phyloP scores from a whole-genome alignment of 352 stramenopile genomes.

The Globisporangium alternatum region DNA sequence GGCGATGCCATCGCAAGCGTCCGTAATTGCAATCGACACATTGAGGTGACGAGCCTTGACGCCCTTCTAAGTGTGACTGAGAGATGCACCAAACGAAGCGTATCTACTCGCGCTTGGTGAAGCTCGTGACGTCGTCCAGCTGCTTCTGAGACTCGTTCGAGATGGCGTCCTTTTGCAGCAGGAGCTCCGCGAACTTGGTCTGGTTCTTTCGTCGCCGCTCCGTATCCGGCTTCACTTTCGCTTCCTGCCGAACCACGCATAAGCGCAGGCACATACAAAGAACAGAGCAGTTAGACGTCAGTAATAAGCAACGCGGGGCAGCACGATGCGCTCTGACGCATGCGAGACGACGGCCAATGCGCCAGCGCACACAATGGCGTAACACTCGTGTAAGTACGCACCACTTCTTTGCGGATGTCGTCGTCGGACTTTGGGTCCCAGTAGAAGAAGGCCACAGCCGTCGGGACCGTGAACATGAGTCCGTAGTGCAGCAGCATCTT shows the following conservation, averaged over 20 bases:
- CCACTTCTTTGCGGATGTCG: constrained; percentile 71
- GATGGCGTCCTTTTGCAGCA: constrained; percentile 48
- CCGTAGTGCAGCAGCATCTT: constrained; percentile 85
- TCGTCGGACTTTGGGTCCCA: constrained; percentile 75
- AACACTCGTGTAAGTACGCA: constrained; percentile 29
- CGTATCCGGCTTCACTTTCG: constrained; percentile 57
- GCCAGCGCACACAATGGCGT: not conserved
- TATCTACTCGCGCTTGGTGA: constrained; percentile 41
- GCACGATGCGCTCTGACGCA: not conserved
- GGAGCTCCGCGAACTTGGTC: constrained; percentile 70
- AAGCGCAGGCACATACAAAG: not conserved
- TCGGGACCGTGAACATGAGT: constrained; percentile 69
- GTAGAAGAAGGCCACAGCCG: constrained; percentile 58
- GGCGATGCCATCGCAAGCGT: too few relatives aligned
- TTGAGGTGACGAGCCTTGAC: not conserved
- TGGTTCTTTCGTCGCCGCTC: constrained; percentile 63
- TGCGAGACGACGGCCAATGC: not conserved
- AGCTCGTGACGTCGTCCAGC: constrained; percentile 75
- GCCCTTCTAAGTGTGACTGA: not conserved
- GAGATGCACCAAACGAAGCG: not conserved
- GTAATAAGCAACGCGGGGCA: not conserved
- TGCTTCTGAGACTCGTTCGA: constrained; percentile 70
- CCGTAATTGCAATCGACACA: not conserved
- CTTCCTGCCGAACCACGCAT: constrained; percentile 39
- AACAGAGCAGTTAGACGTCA: not conserved